These are phyloP conservation scores for Ilex paraguariensis DNA, from an alignment of 305 asterid genomes.

Conservation along the genomic window DNA sequence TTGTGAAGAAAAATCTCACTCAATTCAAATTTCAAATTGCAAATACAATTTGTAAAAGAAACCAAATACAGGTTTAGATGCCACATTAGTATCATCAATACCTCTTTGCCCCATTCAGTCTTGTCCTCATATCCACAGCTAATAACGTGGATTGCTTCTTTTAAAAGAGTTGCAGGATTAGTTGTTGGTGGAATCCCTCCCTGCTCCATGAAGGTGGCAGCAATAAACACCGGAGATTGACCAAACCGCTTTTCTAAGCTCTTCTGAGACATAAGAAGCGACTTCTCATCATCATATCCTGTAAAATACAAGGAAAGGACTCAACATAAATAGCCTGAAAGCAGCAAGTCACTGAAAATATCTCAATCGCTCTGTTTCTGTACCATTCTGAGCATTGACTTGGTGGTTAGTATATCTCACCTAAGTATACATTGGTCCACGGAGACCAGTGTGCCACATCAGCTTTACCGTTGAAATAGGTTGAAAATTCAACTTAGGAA, in stretches of 20 bases:
- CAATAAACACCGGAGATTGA: constrained; percentile 76
- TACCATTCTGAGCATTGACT: background rate
- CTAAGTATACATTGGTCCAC: too few relatives aligned
- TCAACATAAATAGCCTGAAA: constrained; percentile 5
- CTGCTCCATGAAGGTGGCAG: constrained; percentile 67
- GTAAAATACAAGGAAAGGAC: constrained; percentile 14
- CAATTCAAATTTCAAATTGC: constrained; percentile 5
- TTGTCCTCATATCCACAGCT: constrained; percentile 87
- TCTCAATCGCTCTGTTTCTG: too few relatives aligned
- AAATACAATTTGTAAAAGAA: background rate
- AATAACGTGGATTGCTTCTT: constrained; percentile 86
- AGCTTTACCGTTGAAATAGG: too few relatives aligned
- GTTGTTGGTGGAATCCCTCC: constrained; percentile 81
- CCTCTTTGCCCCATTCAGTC: constrained; percentile 91
- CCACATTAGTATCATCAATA: constrained; percentile 3
- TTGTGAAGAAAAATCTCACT: constrained; percentile 4
- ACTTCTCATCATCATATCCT: constrained; percentile 73
- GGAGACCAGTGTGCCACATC: too few relatives aligned
- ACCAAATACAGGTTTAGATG: background rate
- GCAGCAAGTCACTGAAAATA: background rate
- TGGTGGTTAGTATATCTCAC: background rate
- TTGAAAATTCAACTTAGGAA: too few relatives aligned
- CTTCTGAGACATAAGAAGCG: constrained; percentile 70
- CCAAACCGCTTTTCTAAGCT: constrained; percentile 80
- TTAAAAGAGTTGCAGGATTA: constrained; percentile 58